Base-by-base conservation (phyloP, 2,329 filamentous ascomycete genomes). In the Arachnomyces sp. region DNA sequence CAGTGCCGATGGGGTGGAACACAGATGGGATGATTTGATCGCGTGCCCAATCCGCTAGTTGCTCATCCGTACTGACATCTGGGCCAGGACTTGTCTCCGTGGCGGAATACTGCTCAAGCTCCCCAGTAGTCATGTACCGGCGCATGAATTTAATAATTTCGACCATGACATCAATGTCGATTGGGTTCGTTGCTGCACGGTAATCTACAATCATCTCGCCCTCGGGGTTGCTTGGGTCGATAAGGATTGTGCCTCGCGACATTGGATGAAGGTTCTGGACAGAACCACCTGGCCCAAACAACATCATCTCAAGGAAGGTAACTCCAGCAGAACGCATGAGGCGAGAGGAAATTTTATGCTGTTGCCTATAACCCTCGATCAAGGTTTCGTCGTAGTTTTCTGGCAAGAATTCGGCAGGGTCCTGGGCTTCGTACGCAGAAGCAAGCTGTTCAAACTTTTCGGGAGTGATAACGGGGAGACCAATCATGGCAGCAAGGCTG, bases 191-290 rank as follows among this genome's bases (percentile, higher is more conserved):
- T 7, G 54, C 56, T 7, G 57, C 60, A 38, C 60, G 59, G 46
- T 63, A 63, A 50, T 71, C 65, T 28, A 68, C 55, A 5, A 59
- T 38, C 1, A 66, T 65, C 15, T 52, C 50, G 3, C 45, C 53
- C 6, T 55, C 50, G 8, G 63, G 62, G 49, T 67, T 53, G 0
- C 50, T 49, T 1, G 56, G 50, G 48, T 63, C 56, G 33, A 69
- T 61, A 29, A 55, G 58, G 36, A 69, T 57, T 14, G 57, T 61
- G 16, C 67, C 66, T 9, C 66, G 57, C 30, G 59, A 63, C 31
- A 67, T 54, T 3, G 65, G 64, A 44, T 67, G 62, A n/a, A 38
- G 36, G 28, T 38, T 38, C 15, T 38, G 36, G n/a, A 38, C 36
- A 18, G 28, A 15, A n/a, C 36, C 36, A 15, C 36, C 36, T 11